Evolutionary conservation across 2,329 filamentous ascomycete species (phyloP), one percentile per base, ranked within the genome.

Genomic region (Xylariaceae sp.): DNA sequence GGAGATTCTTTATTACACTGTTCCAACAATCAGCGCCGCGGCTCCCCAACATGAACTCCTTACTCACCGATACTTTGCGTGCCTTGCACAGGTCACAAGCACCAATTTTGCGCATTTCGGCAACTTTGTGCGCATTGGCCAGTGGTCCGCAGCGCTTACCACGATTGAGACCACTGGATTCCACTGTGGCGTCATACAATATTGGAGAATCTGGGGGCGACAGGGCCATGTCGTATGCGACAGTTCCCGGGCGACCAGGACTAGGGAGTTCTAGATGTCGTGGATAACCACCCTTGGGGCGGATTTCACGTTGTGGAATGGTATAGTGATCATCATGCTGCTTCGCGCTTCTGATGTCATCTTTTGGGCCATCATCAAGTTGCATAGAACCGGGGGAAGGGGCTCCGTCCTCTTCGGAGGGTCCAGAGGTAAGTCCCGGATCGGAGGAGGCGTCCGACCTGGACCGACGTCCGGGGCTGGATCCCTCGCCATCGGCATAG

Each of bases 31-130:
- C 45, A 58, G 53, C 29, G 46, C 20, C 33, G 35, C 23, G 22
- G 40, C 37, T n/a, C 19, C n/a, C 63, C 60, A 57, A 45, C 45
- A 44, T 45, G 40, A 49, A 44, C 32, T 37, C 22, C 29, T 22
- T 36, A 57, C 71, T 68, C 67, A 76, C 74, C 55, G 64, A 61
- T 54, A 69, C 68, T 64, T 74, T 76, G 53, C 66, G 67, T 49
- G 71, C 65, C 53, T 68, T 72, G 59, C 74, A 77, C 45, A 67
- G 68, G 43, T 71, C 64, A 54, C 74, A 77, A 25, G 74, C 72
- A 47, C 70, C 69, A 54, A 64, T 65, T 56, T 72, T 71, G 52
- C 74, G 72, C 43, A 77, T 72, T 44, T 68, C 67, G 42, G 71
- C 72, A 35, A 74, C 75, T 60, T 74, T 67, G 48, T 69, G 64